A percentile compares a stretch with the other conserved stretches of the same genome.
Conservation (phyloP, 2,329 filamentous ascomycete genomes). For the Curvularia hawaiiensis region DNA sequence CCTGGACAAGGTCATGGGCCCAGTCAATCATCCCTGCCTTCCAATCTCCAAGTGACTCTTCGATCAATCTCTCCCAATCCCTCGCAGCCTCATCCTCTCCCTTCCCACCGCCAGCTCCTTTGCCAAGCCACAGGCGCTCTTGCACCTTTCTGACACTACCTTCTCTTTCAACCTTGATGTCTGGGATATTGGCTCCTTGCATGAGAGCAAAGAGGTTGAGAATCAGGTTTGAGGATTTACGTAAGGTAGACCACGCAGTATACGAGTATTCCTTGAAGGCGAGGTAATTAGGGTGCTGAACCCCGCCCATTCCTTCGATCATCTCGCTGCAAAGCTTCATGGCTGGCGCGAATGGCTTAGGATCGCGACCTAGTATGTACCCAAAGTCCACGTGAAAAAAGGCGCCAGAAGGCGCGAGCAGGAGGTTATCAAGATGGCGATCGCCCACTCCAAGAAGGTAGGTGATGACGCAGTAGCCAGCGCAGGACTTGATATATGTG, state of each 20-base stretch:
- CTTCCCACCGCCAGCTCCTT: conserved; percentile 52
- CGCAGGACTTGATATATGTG: conserved; percentile 93
- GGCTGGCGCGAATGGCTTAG: conserved; percentile 93
- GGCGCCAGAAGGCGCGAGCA: conserved; percentile 85
- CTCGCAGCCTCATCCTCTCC: conserved; percentile 86
- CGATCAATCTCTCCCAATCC: conserved; percentile 86
- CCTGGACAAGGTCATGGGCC: conserved; percentile 89
- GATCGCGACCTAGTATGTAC: conserved; percentile 95
- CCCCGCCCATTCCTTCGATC: conserved; percentile 97
- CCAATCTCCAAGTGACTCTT: conserved; percentile 80
- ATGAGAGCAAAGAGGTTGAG: conserved; percentile 95
- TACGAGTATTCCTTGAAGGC: conserved; percentile 97
- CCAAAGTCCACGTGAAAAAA: conserved; percentile 99
- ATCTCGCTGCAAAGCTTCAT: conserved; percentile 99
- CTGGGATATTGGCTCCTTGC: conserved; percentile 96
- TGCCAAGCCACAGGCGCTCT: conserved; percentile 90
- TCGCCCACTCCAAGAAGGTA: conserved; percentile 97
- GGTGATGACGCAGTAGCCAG: conserved; percentile 97
- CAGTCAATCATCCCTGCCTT: conserved; percentile 95
- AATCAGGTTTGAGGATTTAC: conserved; percentile 89
- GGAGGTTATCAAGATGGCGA: conserved; percentile 91
- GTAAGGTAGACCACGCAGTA: conserved; percentile 87
- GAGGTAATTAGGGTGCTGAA: conserved; percentile 77
- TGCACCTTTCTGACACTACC: conserved; percentile 94
- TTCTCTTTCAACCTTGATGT: conserved; percentile 89